phyloP scores from a whole-genome alignment of 2,329 filamentous ascomycete genomes.

The Trichoderma polysporum region DNA sequence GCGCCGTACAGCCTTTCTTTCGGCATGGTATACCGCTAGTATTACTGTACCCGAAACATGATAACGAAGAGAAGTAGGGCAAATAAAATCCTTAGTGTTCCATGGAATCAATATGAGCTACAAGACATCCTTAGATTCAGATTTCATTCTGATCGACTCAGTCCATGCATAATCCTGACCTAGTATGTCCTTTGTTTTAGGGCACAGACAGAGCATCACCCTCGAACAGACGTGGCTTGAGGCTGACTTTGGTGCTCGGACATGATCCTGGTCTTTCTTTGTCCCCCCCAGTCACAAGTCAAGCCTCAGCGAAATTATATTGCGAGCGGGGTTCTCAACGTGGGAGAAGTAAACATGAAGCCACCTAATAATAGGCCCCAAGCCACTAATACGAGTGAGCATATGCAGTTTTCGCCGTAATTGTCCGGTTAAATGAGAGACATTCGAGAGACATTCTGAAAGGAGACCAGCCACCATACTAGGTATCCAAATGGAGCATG shows the following conservation, averaged over 20 bases:
- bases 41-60: background rate
- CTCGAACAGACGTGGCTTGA: background rate
- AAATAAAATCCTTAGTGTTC: background rate
- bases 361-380: background rate
- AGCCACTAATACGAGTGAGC: background rate
- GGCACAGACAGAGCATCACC: background rate
- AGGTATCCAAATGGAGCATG: background rate
- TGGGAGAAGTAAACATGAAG: constrained; percentile 11
- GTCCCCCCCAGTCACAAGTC: background rate
- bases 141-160: background rate
- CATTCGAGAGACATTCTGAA: background rate
- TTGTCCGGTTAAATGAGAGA: background rate
- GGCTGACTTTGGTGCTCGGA: background rate
- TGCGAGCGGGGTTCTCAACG: background rate
- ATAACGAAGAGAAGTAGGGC: background rate
- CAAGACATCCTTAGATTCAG: background rate
- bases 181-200: background rate
- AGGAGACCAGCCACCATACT: constrained; percentile 1
- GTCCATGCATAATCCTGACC: background rate
- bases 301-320: background rate
- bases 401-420: background rate
- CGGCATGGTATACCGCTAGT: background rate
- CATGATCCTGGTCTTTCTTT: background rate
- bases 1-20: background rate
- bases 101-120: background rate